Evolutionary conservation across 2,329 filamentous ascomycete genomes (phyloP), one percentile per base, ranked within the genome.

Genomic region (Xylariaceae sp.): DNA sequence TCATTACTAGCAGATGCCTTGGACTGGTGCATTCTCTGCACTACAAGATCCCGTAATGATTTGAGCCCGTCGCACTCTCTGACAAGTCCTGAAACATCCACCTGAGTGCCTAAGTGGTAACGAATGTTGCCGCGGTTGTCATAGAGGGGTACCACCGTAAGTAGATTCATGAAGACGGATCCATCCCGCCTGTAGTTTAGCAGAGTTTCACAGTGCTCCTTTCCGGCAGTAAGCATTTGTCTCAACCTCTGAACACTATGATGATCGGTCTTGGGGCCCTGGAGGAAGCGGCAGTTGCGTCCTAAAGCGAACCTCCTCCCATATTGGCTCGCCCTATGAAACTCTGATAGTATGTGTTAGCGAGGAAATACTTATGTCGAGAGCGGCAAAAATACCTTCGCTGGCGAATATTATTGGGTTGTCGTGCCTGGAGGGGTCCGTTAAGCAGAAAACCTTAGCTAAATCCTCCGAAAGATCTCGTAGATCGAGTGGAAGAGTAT

Each of bases 381-480:
- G 3, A 14, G 12, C 2, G 46, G 37, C 7, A 17, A 39, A 16
- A 16, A 21, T 58, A 89, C 87, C 87, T 79, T 91, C 87, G 3
- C 88, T 91, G 6, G 88, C 87, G 72, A 92, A 91, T 2, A 92
- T 84, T 58, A 92, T 90, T 0, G 89, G 90, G 67, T 92, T 91
- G 60, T 91, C 90, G 2, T 82, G 78, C 55, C 88, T 78, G 1
- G 87, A 89, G 7, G 90, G 88, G 69, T 93, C 90, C 0, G 88
- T 90, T 52, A 92, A 72, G 68, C 89, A 92, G 65, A 92, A 92
- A 0, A 91, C 88, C 69, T 92, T 89, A 0, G 88, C 89, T 56
- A 92, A 71, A 0, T 88, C 89, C 70, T 92, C 88, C 0, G 87
- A 89, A n/a, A 88, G 82, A 40, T 89, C 86, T 39, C 83, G 79